These are phyloP conservation scores for Ploettnerulaceae sp. DNA, from an alignment of 2,329 filamentous ascomycete species.

Conservation along the genomic window DNA sequence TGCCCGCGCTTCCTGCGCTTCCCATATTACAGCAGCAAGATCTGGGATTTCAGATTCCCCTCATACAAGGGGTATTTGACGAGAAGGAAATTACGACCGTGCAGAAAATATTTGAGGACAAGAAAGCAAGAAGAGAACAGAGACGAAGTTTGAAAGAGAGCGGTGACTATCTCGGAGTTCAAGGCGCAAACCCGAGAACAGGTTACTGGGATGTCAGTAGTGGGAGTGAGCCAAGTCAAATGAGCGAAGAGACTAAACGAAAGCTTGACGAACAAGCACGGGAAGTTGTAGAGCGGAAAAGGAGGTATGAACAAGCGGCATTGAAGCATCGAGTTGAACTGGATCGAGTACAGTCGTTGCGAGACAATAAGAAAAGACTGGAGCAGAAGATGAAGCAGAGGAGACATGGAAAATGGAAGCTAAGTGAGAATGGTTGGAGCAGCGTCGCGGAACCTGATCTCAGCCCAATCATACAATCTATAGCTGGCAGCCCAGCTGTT, in stretches of 20 bases:
- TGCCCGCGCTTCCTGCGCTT: neutral
- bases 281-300: constrained; percentile 14
- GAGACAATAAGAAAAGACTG: constrained; percentile 39
- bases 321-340: constrained; percentile 33
- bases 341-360: constrained; percentile 33
- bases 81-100: constrained; percentile 32
- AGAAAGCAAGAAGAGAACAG: constrained; percentile 30
- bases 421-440: constrained; percentile 25
- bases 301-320: constrained; percentile 35
- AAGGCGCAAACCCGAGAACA: constrained; percentile 53
- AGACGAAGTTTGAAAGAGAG: constrained; percentile 47
- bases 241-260: constrained; percentile 32
- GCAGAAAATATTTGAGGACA: constrained; percentile 19
- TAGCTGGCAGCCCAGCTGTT: constrained; percentile 13
- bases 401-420: constrained; percentile 39
- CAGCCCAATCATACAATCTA: constrained; percentile 21
- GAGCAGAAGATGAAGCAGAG: constrained; percentile 40
- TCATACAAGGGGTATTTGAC: constrained; percentile 6
- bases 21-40: neutral
- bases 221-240: constrained; percentile 20
- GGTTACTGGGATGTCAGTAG: constrained; percentile 46
- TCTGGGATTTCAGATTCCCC: neutral
- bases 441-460: constrained; percentile 42
- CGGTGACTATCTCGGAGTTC: constrained; percentile 55
- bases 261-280: constrained; percentile 28